Evolutionary conservation across 1,139 yeast species (phyloP), one percentile per base, ranked within the genome.

Genomic region (Magnusiomyces sp.): DNA sequence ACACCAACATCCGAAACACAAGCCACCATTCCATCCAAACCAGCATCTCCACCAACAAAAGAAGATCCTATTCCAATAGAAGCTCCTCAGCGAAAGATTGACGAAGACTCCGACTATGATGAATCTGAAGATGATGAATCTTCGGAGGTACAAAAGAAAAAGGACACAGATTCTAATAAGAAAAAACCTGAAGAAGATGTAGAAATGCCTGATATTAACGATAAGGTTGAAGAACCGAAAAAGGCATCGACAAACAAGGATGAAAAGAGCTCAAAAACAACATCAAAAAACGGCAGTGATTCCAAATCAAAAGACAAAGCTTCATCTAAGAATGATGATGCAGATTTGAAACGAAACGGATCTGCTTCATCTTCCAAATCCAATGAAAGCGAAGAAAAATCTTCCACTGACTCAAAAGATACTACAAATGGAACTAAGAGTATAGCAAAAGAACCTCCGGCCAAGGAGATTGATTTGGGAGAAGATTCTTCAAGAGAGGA

Each of bases 101-200:
- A 83, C 48, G 95, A 85, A 61, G 95, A 86, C 62, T 90, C 83
- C 61, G 78, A 86, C 62, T 86, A 86, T 63, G 95, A 86, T 63
- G 94, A 83, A 52, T 88, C 77, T 39, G 76, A 70, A 5, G 68
- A 63, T 14, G 50, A 47, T 29, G 48, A 40, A 14, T 42, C 29
- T 23, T 23, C 29, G 4, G 29, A 23, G 7, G 29, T 86, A 20
- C 80, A 83, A 63, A 75, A 95, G 61, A 76, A 81, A 57, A 81
- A 85, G 20, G 90, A 83, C 49, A 95, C 85, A 61, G 95, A 85
- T 62, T 90, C 83, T 62, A 78, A 86, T 62, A 85, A 86, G 63
- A 95, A 85, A 62, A 94, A 83, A 53, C 88, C 77, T 39, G 75
- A 70, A 7, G 68, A 63, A n/a, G 50, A 48, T 29, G 47, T 34